Evolutionary conservation across 2,329 filamentous ascomycete genomes (phyloP), one percentile per base, ranked within the genome.

Genomic region (Phialophora tarda): DNA sequence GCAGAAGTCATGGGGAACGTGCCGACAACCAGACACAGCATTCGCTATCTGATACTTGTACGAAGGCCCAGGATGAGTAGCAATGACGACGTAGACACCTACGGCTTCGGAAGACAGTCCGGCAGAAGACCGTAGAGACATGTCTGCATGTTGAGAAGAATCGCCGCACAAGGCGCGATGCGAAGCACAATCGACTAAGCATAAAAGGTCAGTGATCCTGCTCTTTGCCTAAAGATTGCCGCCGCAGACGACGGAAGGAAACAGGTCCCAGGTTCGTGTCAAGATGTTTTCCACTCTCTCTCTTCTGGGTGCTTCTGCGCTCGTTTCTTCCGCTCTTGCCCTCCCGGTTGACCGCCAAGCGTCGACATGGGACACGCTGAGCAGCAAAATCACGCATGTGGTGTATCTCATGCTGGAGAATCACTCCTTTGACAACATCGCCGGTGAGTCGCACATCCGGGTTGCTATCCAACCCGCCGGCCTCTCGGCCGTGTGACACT

Each of bases 391-490:
- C 66, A 66, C 55, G 3, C 59, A 63, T 54, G 66, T 68, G 10
- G 63, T 68, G 4, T 65, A 63, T 24, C 57, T 68, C 11, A 68
- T 64, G 66, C 30, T 68, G 58, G 66, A 68, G 57, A 68, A 68
- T 55, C 62, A 65, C 41, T 63, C 59, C 41, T 66, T 68, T 24
- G 66, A 68, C 57, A 68, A 68, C 44, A 68, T 68, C 17, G 66
- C 66, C 4, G 66, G 66, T 53, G 48, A 53, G 48, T 53, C 3
- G 48, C 48, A 8, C 8, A 21, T 17, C 17, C 38, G 4, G 38
- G 38, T n/a, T 7, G 17, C 38, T n/a, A n/a, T 12, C 32, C 38
- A 44, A 17, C 1, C 6, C 14, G 38, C 38, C 38, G 17, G 38
- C 0, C 38, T 17, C n/a, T 6, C 14, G 14, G 14, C 38, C 14